These are phyloP conservation scores for Panaeolus papilionaceus DNA, from an alignment of 768 basidiomycete species.

Conservation along the genomic window DNA sequence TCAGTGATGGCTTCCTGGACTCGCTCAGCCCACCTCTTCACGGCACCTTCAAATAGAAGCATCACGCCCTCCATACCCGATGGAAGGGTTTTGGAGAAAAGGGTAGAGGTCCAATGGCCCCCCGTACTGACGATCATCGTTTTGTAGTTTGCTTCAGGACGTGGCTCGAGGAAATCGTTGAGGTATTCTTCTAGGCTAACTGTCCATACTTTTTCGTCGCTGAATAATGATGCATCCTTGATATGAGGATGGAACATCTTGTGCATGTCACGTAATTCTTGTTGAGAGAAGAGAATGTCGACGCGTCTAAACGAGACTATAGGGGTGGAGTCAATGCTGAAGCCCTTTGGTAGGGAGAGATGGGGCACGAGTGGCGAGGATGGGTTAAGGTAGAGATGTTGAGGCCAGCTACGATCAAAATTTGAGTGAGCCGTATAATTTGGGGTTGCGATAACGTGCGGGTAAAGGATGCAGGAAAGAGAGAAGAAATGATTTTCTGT, in stretches of 20 bases:
- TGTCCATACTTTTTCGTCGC: conserved; percentile 61
- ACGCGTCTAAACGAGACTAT: conserved; percentile 71
- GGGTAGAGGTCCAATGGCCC: conserved; percentile 71
- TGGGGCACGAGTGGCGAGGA: conserved; percentile 52
- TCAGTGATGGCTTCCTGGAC: conserved; percentile 46
- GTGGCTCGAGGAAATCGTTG: conserved; percentile 50
- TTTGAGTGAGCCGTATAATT: conserved; percentile 58
- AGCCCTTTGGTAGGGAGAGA: conserved; percentile 54
- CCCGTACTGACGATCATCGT: conserved; percentile 69
- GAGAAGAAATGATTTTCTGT: conserved; percentile 81
- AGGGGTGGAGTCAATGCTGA: conserved; percentile 62
- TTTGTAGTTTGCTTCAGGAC: conserved; percentile 59
- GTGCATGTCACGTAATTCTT: conserved; percentile 56
- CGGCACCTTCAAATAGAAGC: conserved; percentile 62
- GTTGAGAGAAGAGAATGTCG: conserved; percentile 59
- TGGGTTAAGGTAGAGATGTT: conserved; percentile 66
- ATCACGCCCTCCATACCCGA: conserved; percentile 56
- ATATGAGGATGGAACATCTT: conserved; percentile 36
- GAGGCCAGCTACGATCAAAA: conserved; percentile 71
- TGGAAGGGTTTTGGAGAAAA: conserved; percentile 45
- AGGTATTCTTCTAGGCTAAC: conserved; percentile 60
- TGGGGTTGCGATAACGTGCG: conserved; percentile 71
- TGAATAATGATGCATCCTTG: conserved; percentile 51
- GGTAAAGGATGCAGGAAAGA: conserved; percentile 67
- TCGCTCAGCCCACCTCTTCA: conserved; percentile 57